Conservation (phyloP, 352 stramenopile species). For the Globisporangium paddicum region DNA sequence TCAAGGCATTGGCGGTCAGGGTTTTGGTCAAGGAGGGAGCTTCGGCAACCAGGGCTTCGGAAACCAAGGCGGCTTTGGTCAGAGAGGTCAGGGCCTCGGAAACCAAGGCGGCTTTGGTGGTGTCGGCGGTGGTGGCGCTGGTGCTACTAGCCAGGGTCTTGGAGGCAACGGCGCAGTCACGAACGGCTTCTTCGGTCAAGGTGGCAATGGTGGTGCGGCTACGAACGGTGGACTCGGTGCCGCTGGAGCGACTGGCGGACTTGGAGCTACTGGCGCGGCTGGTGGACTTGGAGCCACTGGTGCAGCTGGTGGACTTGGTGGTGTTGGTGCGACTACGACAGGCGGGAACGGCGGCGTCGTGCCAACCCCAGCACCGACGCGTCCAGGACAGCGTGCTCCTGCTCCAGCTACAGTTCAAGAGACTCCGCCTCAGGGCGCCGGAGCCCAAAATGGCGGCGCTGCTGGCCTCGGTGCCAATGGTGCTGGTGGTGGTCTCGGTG, state of each 20-base stretch:
- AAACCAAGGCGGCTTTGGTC: neutral
- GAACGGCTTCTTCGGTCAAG: conserved; percentile 2
- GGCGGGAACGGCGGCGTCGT: neutral
- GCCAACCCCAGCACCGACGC: conserved; percentile 4
- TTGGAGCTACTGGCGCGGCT: neutral
- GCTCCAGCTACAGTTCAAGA: conserved; percentile 2
- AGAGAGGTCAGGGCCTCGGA: neutral
- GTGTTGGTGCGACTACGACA: too few species aligned
- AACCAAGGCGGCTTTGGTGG: neutral
- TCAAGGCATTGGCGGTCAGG: too few species aligned
- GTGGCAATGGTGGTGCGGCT: neutral
- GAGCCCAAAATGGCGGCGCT: neutral
- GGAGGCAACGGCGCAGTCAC: neutral
- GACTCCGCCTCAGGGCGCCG: neutral
- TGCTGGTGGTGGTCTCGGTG: too few species aligned
- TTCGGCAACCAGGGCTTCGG: too few species aligned
- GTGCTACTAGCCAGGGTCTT: neutral
- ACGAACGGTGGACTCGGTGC: neutral
- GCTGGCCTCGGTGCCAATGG: neutral
- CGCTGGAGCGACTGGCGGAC: neutral
- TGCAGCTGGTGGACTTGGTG: too few species aligned
- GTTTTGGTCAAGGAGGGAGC: too few species aligned
- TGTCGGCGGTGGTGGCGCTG: neutral
- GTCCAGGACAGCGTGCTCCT: conserved; percentile 1
- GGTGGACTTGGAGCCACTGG: neutral